Base-by-base conservation (phyloP, 192 early-diverging fungal species). In the Dissophora ornata region DNA sequence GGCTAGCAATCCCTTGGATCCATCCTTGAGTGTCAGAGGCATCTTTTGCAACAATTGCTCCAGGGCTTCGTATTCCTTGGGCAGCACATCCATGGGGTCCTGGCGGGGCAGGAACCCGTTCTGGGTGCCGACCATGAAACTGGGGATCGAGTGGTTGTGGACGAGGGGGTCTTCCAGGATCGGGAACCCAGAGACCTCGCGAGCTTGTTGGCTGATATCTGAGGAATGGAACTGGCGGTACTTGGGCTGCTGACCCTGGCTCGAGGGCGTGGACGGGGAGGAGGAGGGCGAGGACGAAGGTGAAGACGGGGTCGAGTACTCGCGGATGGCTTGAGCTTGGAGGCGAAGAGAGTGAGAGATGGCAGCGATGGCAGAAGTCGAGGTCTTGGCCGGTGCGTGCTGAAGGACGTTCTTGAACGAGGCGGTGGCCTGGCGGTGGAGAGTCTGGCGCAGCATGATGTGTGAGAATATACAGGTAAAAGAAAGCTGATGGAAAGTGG, bases 31-130 rank as follows among this genome's bases (percentile, higher is more conserved):
- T 38, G 80, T 79, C 57, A 96, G 67, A 11, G 95, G 88, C 95
- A 96, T 96, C 26, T 90, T 87, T 55, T 89, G 80, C 33, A 96
- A 81, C 1, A 95, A 62, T 19, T 83, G 71, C 51, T 95, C 91
- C 54, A 96, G 83, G 16, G 58, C 82, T 18, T 81, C 86, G 79
- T 91, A 96, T 67, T 87, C 78, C 44, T 84, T 81, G 12, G 93
- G 94, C 10, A 96, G 81, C 22, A 80, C 75, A 8, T 80, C 79
- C 21, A 95, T 67, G 0, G 94, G 94, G 49, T 95, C 93, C 56
- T 86, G 81, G 48, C 86, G 80, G 38, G 86, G 86, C 33, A 88
- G 59, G 60, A 88, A 88, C 6, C 86, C 86, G 46, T 88, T 88
- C 41, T 80, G 70, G 9, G 77, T 83, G 16, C 86, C 86, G 40